Evolutionary conservation across 129 eudicot genomes (phyloP), one percentile per base, ranked within the genome.

Genomic region (Flaveria trinervia): DNA sequence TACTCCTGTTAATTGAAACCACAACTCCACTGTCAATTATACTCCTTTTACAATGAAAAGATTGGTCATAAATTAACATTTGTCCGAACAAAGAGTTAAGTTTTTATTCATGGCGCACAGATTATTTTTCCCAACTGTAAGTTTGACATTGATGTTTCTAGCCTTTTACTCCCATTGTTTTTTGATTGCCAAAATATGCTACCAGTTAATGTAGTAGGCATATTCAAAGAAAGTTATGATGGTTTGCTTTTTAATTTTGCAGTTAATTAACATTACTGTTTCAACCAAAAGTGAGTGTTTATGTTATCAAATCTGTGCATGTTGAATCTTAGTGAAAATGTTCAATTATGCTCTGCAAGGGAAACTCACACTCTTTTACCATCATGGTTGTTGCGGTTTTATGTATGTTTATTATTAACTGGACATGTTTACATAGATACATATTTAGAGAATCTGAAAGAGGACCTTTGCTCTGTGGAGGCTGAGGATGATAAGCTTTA

Each of bases 381-480:
- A 16, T 66, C 14, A 11, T 64, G 49, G 49, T n/a, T 16, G 57
- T 74, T 65, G 17, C 18, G 16, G 20, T 12, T 50, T 7, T 51
- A 45, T 71, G 23, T 67, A 39, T 41, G 17, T n/a, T 41, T 41
- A 57, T 52, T 74, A 28, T 49, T 14, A 57, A 61, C 72, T 60
- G 67, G 15, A 41, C 6, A 54, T 41, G 48, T 67, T 54, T 51
- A 51, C 70, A 50, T 68, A 92, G 97, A 89, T 79, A 82, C 86
- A 70, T 76, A 83, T 80, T 68, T 81, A 81, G 79, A 43, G 77
- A 81, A 74, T 55, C 59, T 88, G 66, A 85, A 82, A 79, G 87
- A 73, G 66, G 90, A 82, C 61, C 74, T 88, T 67, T 70, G 80
- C 73, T 62, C 74, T 1, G 71, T 82, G 74, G 89, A 91, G 76